Conservation (phyloP, 1,284 basidiomycete genomes). For the Porphyrellus sp. region DNA sequence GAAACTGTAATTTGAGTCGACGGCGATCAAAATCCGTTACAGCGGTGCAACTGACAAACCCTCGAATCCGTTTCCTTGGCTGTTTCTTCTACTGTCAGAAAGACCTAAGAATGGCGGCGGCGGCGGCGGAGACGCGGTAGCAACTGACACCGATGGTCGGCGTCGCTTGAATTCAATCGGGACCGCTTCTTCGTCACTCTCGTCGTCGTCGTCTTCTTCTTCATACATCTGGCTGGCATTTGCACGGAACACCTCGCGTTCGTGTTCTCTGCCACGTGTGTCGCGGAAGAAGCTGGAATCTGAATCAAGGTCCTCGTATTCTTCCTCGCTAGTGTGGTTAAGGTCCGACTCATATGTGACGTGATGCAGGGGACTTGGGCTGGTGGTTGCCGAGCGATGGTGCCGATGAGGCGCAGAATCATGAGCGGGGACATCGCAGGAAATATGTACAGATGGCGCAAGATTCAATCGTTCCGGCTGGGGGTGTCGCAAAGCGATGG, state of each 20-base stretch:
- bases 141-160: slow-evolving; percentile 35
- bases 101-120: slow-evolving; percentile 20
- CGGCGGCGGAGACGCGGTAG: slow-evolving; percentile 29
- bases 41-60: not conserved
- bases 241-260: slow-evolving; percentile 26
- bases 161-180: slow-evolving; percentile 40
- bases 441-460: slow-evolving; percentile 22
- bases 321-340: slow-evolving; percentile 30
- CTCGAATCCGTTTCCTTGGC: slow-evolving; percentile 4
- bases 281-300: slow-evolving; percentile 38
- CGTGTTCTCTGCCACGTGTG: slow-evolving; percentile 20
- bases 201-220: slow-evolving; percentile 41
- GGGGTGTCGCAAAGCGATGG: slow-evolving; percentile 25
- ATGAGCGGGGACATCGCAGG: slow-evolving; percentile 26
- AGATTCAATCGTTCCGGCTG: slow-evolving; percentile 30
- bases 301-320: slow-evolving; percentile 34
- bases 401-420: slow-evolving; percentile 30
- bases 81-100: slow-evolving; percentile 13
- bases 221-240: slow-evolving; percentile 35
- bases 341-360: slow-evolving; percentile 36
- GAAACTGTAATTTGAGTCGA: slow-evolving; percentile 22
- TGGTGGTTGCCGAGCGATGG: slow-evolving; percentile 36
- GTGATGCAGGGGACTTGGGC: slow-evolving; percentile 44
- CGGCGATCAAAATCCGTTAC: slow-evolving; percentile 17
- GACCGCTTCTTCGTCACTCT: slow-evolving; percentile 30